Base-by-base conservation (phyloP, 139 green algal species). In the Zygnema circumcarinatum region DNA sequence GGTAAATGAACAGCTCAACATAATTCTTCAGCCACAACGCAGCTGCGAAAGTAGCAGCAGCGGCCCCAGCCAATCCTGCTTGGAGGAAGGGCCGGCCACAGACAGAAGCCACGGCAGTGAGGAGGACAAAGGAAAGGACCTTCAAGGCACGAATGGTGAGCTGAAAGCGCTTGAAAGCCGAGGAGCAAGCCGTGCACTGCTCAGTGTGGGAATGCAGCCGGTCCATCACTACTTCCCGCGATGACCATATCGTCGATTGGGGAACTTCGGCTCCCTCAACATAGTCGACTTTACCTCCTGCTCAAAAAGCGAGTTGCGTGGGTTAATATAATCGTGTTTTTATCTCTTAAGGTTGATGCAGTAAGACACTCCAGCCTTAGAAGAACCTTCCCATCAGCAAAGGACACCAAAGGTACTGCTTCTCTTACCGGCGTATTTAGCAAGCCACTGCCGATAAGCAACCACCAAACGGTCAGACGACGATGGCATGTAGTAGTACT, bases 381-480 rank as follows among this genome's bases (percentile, higher is more conserved):
- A 16, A 16, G 56, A 16, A 79, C 54, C 56, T 84, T 38, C 7
- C 11, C 7, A 29, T 16, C 16, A 29, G 54, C 7, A 76, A 84
- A 81, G 73, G n/a, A 69, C n/a, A 54, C 29, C 25, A 29, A 81
- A n/a, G n/a, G 41, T 25, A 54, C 29, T 25, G 62, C 25, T 52
- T 81, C 68, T 25, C 81, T 38, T 41, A 76, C 83, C 83, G 2
- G 7, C 83, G 21, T 89, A 68, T 38, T 88, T 89, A 40, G 39
- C 39, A 25, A 89, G 32, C 83, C 83, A 89, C 16, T 89, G 75
- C 2, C 83, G 38, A 40, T 87, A 89, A 80, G 83, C 83, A 0
- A 79, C 22, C 16, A 89, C 83, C 29, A 86, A 81, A 3, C 76
- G 83, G 78, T 89, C 83, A 1, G 83, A 54, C 0, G 83, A 74